Evolutionary conservation across 1,284 basidiomycete genomes (phyloP).

Genomic region (Puccinia horiana): DNA sequence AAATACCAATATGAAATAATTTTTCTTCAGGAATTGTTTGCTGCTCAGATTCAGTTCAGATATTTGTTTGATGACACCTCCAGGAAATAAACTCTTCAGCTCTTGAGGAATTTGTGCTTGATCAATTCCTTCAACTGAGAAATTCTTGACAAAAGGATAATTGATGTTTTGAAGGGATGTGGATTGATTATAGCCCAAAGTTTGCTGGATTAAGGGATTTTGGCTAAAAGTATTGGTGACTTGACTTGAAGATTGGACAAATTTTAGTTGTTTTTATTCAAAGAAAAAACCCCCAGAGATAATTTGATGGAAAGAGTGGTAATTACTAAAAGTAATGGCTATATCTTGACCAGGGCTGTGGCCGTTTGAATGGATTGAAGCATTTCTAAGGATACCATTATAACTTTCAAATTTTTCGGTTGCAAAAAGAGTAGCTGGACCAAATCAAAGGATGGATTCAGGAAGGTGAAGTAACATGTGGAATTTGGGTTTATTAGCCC

Average conservation of each 20-base stretch:
- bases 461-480: slow-evolving; percentile 24
- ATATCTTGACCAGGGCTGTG: too few species aligned
- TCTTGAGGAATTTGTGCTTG: not conserved
- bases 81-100: not conserved
- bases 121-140: not conserved
- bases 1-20: slow-evolving; percentile 17
- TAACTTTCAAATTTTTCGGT: too few species aligned
- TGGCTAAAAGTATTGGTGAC: not conserved
- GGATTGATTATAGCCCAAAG: slow-evolving; percentile 20
- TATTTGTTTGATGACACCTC: not conserved
- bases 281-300: too few species aligned
- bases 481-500: slow-evolving; percentile 17
- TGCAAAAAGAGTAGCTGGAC: slow-evolving; percentile 6
- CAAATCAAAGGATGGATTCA: slow-evolving; percentile 50
- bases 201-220: not conserved
- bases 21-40: not conserved
- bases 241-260: not conserved
- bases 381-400: too few species aligned
- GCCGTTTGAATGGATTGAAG: too few species aligned
- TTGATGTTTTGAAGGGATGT: not conserved
- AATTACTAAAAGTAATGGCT: too few species aligned
- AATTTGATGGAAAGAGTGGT: too few species aligned
- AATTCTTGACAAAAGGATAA: not conserved
- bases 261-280: slow-evolving; percentile 16
- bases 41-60: not conserved